phyloP scores from a whole-genome alignment of 495 filamentous ascomycete genomes.

The Penicillium canariense region DNA sequence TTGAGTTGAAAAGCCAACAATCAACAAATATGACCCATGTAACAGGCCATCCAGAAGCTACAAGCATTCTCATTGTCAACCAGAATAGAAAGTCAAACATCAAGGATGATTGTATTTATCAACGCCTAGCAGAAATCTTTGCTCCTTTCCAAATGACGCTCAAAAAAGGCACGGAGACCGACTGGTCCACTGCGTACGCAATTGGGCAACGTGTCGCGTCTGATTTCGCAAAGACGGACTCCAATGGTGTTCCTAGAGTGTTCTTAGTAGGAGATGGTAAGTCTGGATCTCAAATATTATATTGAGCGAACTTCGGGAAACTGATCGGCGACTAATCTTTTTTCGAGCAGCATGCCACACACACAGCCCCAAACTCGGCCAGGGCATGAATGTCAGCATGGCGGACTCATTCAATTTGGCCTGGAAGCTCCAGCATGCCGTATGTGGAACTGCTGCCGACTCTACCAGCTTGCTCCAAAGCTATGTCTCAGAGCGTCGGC shows the following conservation, averaged over 20 bases:
- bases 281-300: neutral
- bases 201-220: conserved; percentile 37
- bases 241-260: conserved; percentile 34
- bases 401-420: conserved; percentile 77
- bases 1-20: no score
- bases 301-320: neutral
- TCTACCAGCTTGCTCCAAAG: conserved; percentile 57
- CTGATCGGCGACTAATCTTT: neutral
- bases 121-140: conserved; percentile 31
- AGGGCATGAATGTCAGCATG: conserved; percentile 87
- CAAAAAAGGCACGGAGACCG: conserved; percentile 15
- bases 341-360: conserved; percentile 56
- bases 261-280: conserved; percentile 60
- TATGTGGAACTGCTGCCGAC: conserved; percentile 62
- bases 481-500: conserved; percentile 65
- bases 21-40: no score
- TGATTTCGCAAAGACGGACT: conserved; percentile 49
- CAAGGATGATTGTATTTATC: conserved; percentile 30
- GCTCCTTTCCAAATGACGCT: conserved; percentile 34
- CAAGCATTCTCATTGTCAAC: conserved; percentile 4
- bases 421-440: conserved; percentile 88
- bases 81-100: conserved; percentile 19
- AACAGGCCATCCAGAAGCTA: conserved; percentile 9
- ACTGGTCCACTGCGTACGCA: conserved; percentile 34
- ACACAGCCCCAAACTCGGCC: conserved; percentile 71